A percentile compares a stretch with the other conserved stretches of the same genome.
These are phyloP conservation scores for Ogataea hybrid DNA, from an alignment of 1,139 yeast species.

Conservation along the genomic window DNA sequence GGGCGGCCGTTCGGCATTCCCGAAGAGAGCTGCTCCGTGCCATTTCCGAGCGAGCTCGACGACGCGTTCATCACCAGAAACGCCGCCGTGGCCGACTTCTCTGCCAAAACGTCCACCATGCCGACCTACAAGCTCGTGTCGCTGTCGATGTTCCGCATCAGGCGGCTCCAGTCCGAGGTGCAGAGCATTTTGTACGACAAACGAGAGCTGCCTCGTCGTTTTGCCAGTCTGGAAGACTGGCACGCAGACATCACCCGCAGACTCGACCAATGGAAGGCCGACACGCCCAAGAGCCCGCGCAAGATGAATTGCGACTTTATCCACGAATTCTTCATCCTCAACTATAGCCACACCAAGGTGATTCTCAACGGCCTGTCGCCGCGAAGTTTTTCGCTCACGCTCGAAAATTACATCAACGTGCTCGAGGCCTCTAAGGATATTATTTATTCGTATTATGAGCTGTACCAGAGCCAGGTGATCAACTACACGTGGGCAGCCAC, in stretches of 20 bases:
- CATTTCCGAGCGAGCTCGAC: constrained; percentile 71
- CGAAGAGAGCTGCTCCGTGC: constrained; percentile 61
- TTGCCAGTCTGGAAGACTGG: constrained; percentile 50
- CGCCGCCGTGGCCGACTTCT: constrained; percentile 27
- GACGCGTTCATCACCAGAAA: constrained; percentile 53
- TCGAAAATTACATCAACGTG: constrained; percentile 55
- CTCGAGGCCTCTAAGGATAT: constrained; percentile 65
- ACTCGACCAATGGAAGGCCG: constrained; percentile 51
- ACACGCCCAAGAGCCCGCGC: constrained; percentile 53
- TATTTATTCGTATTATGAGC: constrained; percentile 57
- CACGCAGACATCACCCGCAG: constrained; percentile 45
- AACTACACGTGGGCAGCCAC: constrained; percentile 95
- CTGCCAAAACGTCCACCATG: constrained; percentile 33
- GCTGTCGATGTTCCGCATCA: constrained; percentile 59
- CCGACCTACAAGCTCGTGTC: constrained; percentile 70
- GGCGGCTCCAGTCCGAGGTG: constrained; percentile 76
- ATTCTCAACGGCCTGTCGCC: constrained; percentile 79
- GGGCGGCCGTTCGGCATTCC: constrained; percentile 77
- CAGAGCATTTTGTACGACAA: constrained; percentile 70
- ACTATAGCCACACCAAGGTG: constrained; percentile 73
- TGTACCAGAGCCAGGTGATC: constrained; percentile 54
- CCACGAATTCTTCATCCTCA: constrained; percentile 64
- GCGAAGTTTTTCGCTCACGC: constrained; percentile 52
- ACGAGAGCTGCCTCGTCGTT: constrained; percentile 67
- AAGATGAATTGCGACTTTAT: constrained; percentile 77